These are phyloP conservation scores for Mycena floridula DNA, from an alignment of 768 basidiomycete genomes.

Conservation along the genomic window DNA sequence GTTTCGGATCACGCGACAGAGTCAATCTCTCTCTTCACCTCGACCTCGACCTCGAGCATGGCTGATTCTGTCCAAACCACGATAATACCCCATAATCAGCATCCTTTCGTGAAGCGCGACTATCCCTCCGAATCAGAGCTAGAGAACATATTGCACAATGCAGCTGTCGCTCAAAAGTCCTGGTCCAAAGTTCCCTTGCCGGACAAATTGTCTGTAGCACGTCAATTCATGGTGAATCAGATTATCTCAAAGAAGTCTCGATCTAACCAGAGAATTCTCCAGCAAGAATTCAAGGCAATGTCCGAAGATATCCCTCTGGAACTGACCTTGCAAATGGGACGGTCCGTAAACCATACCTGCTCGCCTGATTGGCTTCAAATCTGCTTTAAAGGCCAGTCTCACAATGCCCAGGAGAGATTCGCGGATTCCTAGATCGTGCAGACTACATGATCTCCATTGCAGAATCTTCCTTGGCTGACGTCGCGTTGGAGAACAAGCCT, in stretches of 20 bases:
- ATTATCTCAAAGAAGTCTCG: not conserved
- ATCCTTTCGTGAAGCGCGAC: slow-evolving; percentile 57
- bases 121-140: slow-evolving; percentile 62
- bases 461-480: slow-evolving; percentile 62
- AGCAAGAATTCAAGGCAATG: slow-evolving; percentile 46
- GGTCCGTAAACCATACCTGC: slow-evolving; percentile 39
- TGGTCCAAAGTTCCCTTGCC: slow-evolving; percentile 73
- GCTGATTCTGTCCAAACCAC: slow-evolving; percentile 70
- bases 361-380: not conserved
- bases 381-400: slow-evolving; percentile 67
- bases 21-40: no score
- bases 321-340: slow-evolving; percentile 86
- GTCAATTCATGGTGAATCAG: slow-evolving; percentile 30
- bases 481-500: slow-evolving; percentile 66
- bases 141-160: slow-evolving; percentile 47
- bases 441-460: slow-evolving; percentile 85
- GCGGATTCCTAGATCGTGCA: slow-evolving; percentile 76
- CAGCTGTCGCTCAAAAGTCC: slow-evolving; percentile 61
- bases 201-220: slow-evolving; percentile 64
- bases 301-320: slow-evolving; percentile 65
- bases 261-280: not conserved
- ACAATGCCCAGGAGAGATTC: slow-evolving; percentile 73
- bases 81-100: slow-evolving; percentile 74
- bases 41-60: no score
- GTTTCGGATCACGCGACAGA: no score